phyloP scores from a whole-genome alignment of 2,329 filamentous ascomycete species.

The Mycogone perniciosa region DNA sequence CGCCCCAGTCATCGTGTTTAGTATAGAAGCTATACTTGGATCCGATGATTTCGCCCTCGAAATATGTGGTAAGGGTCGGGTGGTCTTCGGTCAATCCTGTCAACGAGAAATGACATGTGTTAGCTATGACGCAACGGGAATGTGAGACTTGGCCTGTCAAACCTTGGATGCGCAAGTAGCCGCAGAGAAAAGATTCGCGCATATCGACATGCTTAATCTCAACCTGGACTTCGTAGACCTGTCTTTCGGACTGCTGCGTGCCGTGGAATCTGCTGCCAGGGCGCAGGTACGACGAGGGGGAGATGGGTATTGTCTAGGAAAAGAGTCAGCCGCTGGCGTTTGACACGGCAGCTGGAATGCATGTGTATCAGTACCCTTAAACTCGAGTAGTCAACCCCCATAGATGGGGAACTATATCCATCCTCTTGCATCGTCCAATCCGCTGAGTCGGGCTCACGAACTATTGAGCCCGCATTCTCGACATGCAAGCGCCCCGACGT shows the following conservation, averaged over 20 bases:
- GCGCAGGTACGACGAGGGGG: conserved; percentile 80
- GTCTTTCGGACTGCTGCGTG: conserved; percentile 86
- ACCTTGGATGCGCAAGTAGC: conserved; percentile 95
- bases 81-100: conserved; percentile 89
- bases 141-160: conserved; percentile 1
- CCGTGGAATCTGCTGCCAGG: conserved; percentile 84
- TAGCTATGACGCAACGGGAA: conserved; percentile 12
- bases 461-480: conserved; percentile 15
- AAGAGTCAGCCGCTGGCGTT: neutral
- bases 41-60: conserved; percentile 96
- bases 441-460: conserved; percentile 18
- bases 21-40: conserved; percentile 92
- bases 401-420: conserved; percentile 29
- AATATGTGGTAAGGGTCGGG: conserved; percentile 95
- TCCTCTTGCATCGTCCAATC: conserved; percentile 23
- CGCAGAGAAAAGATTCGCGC: conserved; percentile 87
- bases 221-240: conserved; percentile 92
- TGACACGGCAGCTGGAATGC: neutral
- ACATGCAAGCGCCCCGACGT: conserved; percentile 11
- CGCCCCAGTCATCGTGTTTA: conserved; percentile 83
- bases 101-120: neutral
- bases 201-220: conserved; percentile 96
- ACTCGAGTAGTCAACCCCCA: conserved; percentile 33
- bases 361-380: conserved; percentile 27
- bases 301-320: conserved; percentile 63